A percentile compares a stretch with the other conserved stretches of the same genome.
phyloP scores from a whole-genome alignment of 1,284 basidiomycete species.

The Clitocybe nebularis region DNA sequence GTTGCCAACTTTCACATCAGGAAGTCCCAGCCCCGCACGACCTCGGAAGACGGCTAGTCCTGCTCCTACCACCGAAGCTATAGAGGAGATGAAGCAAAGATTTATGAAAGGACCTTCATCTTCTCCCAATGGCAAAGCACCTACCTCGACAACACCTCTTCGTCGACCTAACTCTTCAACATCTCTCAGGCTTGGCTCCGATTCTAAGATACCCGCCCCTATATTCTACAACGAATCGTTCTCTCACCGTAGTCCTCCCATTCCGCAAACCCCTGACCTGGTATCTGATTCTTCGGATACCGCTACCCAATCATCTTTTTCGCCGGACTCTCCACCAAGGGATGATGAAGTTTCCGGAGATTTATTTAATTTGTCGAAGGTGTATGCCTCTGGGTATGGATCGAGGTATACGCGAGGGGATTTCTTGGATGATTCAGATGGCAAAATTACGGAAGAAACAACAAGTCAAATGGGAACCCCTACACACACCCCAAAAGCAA shows the following conservation, averaged over 20 bases:
- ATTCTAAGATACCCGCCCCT: conserved; percentile 13
- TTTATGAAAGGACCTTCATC: conserved; percentile 38
- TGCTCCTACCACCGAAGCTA: conserved; percentile 45
- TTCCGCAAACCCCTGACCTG: conserved; percentile 55
- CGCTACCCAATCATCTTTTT: conserved; percentile 48
- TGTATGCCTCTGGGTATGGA: conserved; percentile 15
- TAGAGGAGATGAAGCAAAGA: conserved; percentile 62
- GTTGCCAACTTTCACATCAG: conserved; percentile 8
- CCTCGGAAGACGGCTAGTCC: conserved; percentile 23
- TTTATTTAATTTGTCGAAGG: conserved; percentile 21
- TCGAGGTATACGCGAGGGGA: conserved; percentile 22
- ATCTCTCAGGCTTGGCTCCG: conserved; percentile 17
- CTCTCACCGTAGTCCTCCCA: conserved; percentile 17
- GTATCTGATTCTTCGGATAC: conserved; percentile 59
- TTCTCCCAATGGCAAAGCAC: conserved; percentile 23
- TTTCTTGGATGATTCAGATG: conserved; percentile 21
- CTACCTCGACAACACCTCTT: conserved; percentile 19
- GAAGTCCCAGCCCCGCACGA: conserved; percentile 15
- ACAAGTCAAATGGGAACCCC: conserved; percentile 28
- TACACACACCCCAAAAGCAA: conserved; percentile 23
- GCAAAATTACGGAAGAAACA: conserved; percentile 28
- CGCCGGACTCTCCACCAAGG: conserved; percentile 50
- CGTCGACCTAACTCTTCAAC: conserved; percentile 23
- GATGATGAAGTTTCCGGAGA: conserved; percentile 20
- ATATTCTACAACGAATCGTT: conserved; percentile 5